Evolutionary conservation across 2,329 filamentous ascomycete genomes (phyloP), one percentile per base, ranked within the genome.

Genomic region (Talaromyces funiculosus): DNA sequence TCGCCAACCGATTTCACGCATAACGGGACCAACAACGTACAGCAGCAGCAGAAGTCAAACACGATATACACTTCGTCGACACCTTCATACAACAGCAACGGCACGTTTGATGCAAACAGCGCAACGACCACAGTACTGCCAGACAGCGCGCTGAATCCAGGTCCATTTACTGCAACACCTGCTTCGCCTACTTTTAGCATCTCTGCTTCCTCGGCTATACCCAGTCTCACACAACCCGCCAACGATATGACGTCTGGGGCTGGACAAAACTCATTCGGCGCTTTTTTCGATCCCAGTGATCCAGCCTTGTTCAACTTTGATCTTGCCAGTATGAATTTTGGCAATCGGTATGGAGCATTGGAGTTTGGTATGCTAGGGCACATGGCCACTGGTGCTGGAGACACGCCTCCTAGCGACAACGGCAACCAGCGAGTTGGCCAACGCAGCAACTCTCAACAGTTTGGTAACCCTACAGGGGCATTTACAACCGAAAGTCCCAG

Each of bases 331-430:
- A 84, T 97, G 72, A 94, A 94, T 72, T 99, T 97, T 73, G 92
- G 92, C 60, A 97, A 94, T 71, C 91, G 96, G 65, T 99, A 97
- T 71, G 93, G 92, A 62, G 93, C 92, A 18, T 82, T 96, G 73
- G 94, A 97, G 74, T 97, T 97, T 73, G 90, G 92, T 58, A 97
- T 97, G 84, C 84, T 99, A 0, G 92, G 91, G 29, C 93, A 97
- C 73, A 96, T 99, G 90, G 91, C 90, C 62, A 91, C 90, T n/a
- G 90, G 90, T 14, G 89, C 90, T 14, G 89, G 86, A n/a, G 90
- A 94, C 67, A 90, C 86, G 16, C 86, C 88, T 6, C 85, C 88
- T 4, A 85, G 86, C 59, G 90, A 94, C 59, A 77, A 73, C 20
- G 72, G 71, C 53, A 78, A 75, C n/a, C 75, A 77, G 45, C 72